Evolutionary conservation across 2,329 filamentous ascomycete species (phyloP), one percentile per base, ranked within the genome.

Genomic region (Verticillium longisporum): DNA sequence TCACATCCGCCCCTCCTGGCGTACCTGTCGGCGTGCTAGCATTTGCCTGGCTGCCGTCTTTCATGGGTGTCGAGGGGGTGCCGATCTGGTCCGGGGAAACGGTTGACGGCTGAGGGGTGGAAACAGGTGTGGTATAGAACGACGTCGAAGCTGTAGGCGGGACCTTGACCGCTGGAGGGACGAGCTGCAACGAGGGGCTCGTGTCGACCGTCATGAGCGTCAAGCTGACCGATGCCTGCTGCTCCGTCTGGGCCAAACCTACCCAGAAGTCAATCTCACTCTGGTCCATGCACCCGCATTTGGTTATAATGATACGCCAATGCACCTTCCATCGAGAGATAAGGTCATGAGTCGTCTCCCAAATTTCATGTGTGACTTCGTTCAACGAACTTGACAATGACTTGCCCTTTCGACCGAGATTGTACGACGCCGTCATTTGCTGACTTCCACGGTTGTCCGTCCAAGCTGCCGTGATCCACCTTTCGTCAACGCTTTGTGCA

Each of bases 391-490:
- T 81, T 7, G 82, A 77, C 2, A 82, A 69, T 1, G 78, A 71
- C 60, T 81, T 78, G 66, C 82, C 78, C 73, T 85, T 81, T 63
- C 87, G 78, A 15, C 85, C 79, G 55, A 94, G 76, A 67, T 88
- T 91, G 72, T 92, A 94, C 0, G 89, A 88, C 0, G 87, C 83
- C 15, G 83, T 90, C 66, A 87, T 85, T 71, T 93, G 89, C 63
- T 89, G 85, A 62, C 84, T 85, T 1, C 91, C 91, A 32, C 84
- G 83, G 66, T 87, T 91, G 69, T 96, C 90, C 1, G 88, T 91
- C 91, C 91, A 96, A 0, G 89, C 88, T 6, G 86, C 89, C 13
- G 88, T 88, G 41, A 95, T 77, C 92, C 92, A 96, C 9, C 87
- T 80, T 21, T 88, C 85, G 70, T 94, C 90, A 11, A 88, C 79